Conservation (phyloP, 2,329 filamentous ascomycete species). For the Penicillium glabrum region DNA sequence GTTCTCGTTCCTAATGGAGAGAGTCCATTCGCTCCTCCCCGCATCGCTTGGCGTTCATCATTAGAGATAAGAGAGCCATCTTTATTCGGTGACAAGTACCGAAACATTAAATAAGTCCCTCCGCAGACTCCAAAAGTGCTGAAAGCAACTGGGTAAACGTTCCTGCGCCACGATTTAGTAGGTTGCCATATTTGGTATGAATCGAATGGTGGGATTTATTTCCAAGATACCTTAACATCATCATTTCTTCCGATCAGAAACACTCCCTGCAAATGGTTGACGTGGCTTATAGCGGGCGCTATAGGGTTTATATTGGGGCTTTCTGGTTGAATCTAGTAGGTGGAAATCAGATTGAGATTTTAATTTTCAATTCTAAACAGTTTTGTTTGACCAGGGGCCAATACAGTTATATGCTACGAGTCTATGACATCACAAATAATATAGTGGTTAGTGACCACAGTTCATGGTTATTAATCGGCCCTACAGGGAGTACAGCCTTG, state of each 20-base stretch:
- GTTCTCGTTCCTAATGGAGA: slow-evolving; percentile 5
- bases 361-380: neutral
- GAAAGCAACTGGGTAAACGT: neutral
- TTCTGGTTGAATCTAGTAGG: neutral
- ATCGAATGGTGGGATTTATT: neutral
- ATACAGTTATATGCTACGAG: neutral
- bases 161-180: neutral
- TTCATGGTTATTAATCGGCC: neutral
- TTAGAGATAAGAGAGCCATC: slow-evolving; percentile 5
- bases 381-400: neutral
- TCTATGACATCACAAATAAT: neutral
- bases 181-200: neutral
- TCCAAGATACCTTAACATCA: neutral
- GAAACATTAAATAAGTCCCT: slow-evolving; percentile 1
- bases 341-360: neutral
- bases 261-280: neutral
- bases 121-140: slow-evolving; percentile 1
- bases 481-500: neutral
- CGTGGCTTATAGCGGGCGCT: neutral
- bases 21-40: neutral
- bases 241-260: neutral
- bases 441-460: neutral
- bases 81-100: slow-evolving; percentile 1
- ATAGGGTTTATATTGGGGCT: neutral
- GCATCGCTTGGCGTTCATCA: slow-evolving; percentile 1